Evolutionary conservation across 2,329 filamentous ascomycete species (phyloP).

Genomic region (Cladosporium sphaerospermum): DNA sequence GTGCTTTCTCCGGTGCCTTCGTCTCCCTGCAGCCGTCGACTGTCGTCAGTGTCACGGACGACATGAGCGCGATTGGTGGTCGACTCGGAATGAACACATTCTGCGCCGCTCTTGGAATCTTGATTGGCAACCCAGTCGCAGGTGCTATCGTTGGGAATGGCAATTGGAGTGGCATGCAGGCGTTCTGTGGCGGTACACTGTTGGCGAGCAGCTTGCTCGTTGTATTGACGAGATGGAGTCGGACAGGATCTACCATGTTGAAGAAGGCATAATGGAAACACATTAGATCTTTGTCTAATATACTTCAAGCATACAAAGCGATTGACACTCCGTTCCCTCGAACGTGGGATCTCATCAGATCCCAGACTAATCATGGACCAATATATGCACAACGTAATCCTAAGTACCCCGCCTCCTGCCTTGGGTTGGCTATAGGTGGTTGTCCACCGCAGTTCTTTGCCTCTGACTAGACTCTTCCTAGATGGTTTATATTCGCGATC

Average conservation of each 20-base stretch:
- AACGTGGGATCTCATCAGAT: no score
- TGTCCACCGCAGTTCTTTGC: no score
- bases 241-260: constrained; percentile 13
- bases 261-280: constrained; percentile 14
- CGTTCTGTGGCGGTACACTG: constrained; percentile 21
- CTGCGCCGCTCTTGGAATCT: constrained; percentile 18
- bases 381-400: no score
- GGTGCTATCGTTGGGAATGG: constrained; percentile 16
- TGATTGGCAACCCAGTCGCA: constrained; percentile 24
- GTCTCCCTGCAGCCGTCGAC: constrained; percentile 31
- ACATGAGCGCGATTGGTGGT: constrained; percentile 25
- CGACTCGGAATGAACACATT: constrained; percentile 23
- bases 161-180: constrained; percentile 18
- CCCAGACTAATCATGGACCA: no score
- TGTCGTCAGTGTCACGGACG: constrained; percentile 29
- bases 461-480: no score
- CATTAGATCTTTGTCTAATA: no score
- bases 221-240: constrained; percentile 14
- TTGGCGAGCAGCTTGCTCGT: constrained; percentile 15
- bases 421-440: no score
- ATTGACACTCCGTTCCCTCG: no score
- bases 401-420: no score
- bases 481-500: no score
- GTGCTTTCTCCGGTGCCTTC: constrained; percentile 34
- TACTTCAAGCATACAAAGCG: no score